phyloP scores from a whole-genome alignment of 305 asterid genomes.

The Rubia occidens region DNA sequence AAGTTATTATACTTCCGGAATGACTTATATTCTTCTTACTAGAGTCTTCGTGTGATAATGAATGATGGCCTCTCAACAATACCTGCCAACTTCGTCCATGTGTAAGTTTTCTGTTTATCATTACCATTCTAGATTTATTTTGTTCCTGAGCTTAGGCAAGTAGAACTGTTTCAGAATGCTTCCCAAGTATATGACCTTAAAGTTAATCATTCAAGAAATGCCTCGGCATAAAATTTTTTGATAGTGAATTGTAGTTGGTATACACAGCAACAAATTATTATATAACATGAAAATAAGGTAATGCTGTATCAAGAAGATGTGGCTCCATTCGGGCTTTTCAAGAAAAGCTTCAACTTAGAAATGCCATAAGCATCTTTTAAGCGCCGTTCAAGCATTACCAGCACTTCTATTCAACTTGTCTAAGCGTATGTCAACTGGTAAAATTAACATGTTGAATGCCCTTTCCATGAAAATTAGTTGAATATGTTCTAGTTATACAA shows the following conservation, averaged over 20 bases:
- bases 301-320: background rate
- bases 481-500: background rate
- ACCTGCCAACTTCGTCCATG: slow-evolving; percentile 78
- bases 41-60: slow-evolving; percentile 97
- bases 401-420: background rate
- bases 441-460: background rate
- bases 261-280: background rate
- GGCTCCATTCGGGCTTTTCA: slow-evolving; percentile 13
- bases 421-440: background rate
- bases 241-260: background rate
- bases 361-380: background rate
- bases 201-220: background rate
- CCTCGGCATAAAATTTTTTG: background rate
- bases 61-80: slow-evolving; percentile 92
- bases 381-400: slow-evolving; percentile 1
- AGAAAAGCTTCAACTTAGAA: slow-evolving; percentile 4
- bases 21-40: slow-evolving; percentile 32
- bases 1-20: slow-evolving; percentile 20
- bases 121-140: background rate
- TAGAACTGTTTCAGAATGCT: background rate
- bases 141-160: slow-evolving; percentile 1
- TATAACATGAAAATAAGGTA: background rate
- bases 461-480: background rate
- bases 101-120: slow-evolving; percentile 48
- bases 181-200: background rate